A percentile compares a stretch with the other conserved stretches of the same genome.
These are phyloP conservation scores for Vigna radiata DNA, from an alignment of 306 rosid species.

Conservation along the genomic window DNA sequence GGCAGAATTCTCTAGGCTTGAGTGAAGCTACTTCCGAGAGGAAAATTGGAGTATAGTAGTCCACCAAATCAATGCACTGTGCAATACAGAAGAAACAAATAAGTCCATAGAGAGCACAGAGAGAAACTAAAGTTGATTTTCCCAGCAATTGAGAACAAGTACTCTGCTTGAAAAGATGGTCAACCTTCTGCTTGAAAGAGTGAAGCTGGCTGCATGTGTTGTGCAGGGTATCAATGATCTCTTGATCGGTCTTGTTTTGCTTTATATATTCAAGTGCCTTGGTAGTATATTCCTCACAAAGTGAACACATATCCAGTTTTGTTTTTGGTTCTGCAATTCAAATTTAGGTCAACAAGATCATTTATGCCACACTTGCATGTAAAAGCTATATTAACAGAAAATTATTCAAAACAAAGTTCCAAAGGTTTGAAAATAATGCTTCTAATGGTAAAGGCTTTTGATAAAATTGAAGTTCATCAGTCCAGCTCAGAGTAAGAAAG, in stretches of 20 bases:
- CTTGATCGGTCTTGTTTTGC: slow-evolving; percentile 72
- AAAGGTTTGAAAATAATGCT: neutral
- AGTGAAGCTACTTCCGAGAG: slow-evolving; percentile 64
- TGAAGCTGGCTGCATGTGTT: slow-evolving; percentile 55
- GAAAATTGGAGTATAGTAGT: slow-evolving; percentile 82
- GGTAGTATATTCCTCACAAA: slow-evolving; percentile 75
- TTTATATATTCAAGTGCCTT: slow-evolving; percentile 72
- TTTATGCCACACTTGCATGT: slow-evolving; percentile 8
- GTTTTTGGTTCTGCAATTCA: slow-evolving; percentile 49
- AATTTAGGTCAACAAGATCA: slow-evolving; percentile 28
- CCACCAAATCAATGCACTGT: slow-evolving; percentile 83
- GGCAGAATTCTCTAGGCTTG: slow-evolving; percentile 72
- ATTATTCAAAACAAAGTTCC: neutral
- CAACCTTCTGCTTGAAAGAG: slow-evolving; percentile 61
- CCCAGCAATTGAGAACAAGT: neutral
- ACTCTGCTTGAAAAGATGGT: neutral
- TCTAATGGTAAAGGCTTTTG: neutral
- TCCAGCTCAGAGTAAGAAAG: neutral
- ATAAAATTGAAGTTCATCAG: slow-evolving; percentile 11
- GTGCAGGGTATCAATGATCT: slow-evolving; percentile 66
- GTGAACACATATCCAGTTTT: slow-evolving; percentile 64
- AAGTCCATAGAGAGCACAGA: slow-evolving; percentile 14
- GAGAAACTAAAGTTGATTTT: slow-evolving; percentile 5
- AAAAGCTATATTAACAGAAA: slow-evolving; percentile 3
- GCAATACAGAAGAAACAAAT: slow-evolving; percentile 19